Conservation (phyloP, 768 basidiomycete genomes). For the Mycena belliarum region DNA sequence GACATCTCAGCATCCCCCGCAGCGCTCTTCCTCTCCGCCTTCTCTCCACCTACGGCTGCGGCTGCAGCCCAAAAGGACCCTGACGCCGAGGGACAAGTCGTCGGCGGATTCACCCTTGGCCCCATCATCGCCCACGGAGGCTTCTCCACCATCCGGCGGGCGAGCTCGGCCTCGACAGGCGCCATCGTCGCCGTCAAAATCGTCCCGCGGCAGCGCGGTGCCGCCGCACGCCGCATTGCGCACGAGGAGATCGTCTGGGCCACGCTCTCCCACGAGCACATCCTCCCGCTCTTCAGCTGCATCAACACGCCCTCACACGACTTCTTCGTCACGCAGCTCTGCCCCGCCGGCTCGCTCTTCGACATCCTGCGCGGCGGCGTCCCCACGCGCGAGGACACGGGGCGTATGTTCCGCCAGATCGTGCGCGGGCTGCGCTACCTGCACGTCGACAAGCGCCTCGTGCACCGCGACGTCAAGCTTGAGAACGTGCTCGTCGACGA, state of each 20-base stretch:
- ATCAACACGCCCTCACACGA: conserved; percentile 62
- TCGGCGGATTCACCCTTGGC: conserved; percentile 77
- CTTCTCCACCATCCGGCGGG: conserved; percentile 79
- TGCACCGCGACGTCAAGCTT: conserved; percentile 95
- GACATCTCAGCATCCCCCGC: conserved; percentile 56
- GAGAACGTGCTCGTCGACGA: conserved; percentile 96
- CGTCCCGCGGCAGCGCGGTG: conserved; percentile 61
- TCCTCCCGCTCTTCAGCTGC: conserved; percentile 78
- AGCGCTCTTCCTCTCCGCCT: conserved; percentile 71
- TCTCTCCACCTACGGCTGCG: conserved; percentile 47
- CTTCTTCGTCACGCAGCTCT: conserved; percentile 81
- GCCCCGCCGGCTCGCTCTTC: conserved; percentile 83
- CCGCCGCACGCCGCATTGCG: conserved; percentile 54
- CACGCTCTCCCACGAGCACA: conserved; percentile 78
- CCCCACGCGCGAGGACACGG: conserved; percentile 76
- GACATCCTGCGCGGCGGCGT: conserved; percentile 75
- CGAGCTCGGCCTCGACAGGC: conserved; percentile 60
- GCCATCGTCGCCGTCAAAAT: conserved; percentile 80
- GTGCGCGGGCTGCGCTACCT: conserved; percentile 81
- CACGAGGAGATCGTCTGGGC: conserved; percentile 77
- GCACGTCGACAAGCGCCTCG: conserved; percentile 72
- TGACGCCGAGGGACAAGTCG: conserved; percentile 66
- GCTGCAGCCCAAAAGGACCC: conserved; percentile 38
- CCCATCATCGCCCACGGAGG: conserved; percentile 76
- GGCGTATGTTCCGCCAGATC: conserved; percentile 85